Conservation (phyloP, 73 alveolate genomes). For the Diophrys appendiculata region DNA sequence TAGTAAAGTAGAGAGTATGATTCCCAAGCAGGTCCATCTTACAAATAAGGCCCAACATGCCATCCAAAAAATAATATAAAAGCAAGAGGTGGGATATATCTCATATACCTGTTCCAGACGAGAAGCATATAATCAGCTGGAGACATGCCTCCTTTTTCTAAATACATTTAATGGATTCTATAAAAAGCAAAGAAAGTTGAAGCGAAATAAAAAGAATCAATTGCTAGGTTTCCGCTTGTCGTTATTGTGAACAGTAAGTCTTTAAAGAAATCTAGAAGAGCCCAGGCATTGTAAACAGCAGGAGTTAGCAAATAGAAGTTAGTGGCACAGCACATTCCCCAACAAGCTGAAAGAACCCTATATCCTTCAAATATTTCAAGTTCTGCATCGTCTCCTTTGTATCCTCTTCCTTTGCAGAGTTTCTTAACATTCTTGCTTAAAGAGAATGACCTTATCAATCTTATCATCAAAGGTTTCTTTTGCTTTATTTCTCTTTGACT, state of each 20-base stretch:
- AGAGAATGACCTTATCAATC: too few species aligned
- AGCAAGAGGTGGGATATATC: background rate
- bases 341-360: slow-evolving; percentile 8
- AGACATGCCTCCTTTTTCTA: background rate
- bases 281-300: background rate
- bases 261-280: slow-evolving; percentile 10
- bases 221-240: slow-evolving; percentile 16
- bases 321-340: slow-evolving; percentile 22
- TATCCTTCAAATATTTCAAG: slow-evolving; percentile 28
- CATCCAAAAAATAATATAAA: slow-evolving; percentile 23
- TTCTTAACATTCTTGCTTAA: too few species aligned
- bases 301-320: slow-evolving; percentile 14
- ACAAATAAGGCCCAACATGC: slow-evolving; percentile 18
- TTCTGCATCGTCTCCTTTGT: slow-evolving; percentile 11
- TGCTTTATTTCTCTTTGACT: too few species aligned
- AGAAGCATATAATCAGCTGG: background rate
- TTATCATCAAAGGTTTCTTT: too few species aligned
- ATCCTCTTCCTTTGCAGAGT: too few species aligned
- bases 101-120: slow-evolving; percentile 3
- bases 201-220: slow-evolving; percentile 10
- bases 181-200: background rate
- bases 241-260: slow-evolving; percentile 2
- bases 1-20: background rate
- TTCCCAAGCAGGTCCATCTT: slow-evolving; percentile 6
- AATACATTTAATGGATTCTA: slow-evolving; percentile 9